These are phyloP conservation scores for Aspergillus viridinutans DNA, from an alignment of 2,329 filamentous ascomycete genomes.

Conservation along the genomic window DNA sequence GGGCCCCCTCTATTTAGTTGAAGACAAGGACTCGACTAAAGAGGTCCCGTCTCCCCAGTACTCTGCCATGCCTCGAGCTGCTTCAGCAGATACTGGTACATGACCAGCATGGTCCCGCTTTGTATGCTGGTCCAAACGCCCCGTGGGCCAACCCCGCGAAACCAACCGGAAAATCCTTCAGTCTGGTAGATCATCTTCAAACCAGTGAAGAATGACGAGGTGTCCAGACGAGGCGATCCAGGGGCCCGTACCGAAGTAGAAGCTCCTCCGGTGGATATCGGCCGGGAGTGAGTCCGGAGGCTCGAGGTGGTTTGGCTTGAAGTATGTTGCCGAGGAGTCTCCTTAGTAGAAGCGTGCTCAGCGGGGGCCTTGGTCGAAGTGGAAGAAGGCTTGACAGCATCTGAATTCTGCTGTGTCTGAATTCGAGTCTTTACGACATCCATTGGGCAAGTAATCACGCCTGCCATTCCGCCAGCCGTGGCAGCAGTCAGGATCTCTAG, in stretches of 20 bases:
- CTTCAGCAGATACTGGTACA: conserved; percentile 84
- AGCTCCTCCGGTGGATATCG: conserved; percentile 85
- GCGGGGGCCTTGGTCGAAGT: conserved; percentile 25
- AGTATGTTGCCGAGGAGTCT: conserved; percentile 25
- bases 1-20: neutral
- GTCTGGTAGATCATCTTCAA: conserved; percentile 82
- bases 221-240: conserved; percentile 75
- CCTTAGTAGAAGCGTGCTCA: conserved; percentile 24
- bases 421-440: conserved; percentile 97
- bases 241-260: conserved; percentile 77
- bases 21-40: conserved; percentile 5
- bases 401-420: conserved; percentile 78
- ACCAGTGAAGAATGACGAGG: conserved; percentile 82
- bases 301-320: conserved; percentile 23
- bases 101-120: conserved; percentile 91
- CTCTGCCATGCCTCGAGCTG: conserved; percentile 60
- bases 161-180: conserved; percentile 86
- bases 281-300: conserved; percentile 56
- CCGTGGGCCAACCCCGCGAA: conserved; percentile 87
- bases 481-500: conserved; percentile 87
- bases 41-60: conserved; percentile 18
- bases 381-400: conserved; percentile 18
- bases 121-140: conserved; percentile 97
- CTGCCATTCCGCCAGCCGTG: conserved; percentile 84
- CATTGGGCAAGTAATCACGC: conserved; percentile 89